phyloP scores from a whole-genome alignment of 2,329 filamentous ascomycete genomes.

The Neofusicoccum laricinum region DNA sequence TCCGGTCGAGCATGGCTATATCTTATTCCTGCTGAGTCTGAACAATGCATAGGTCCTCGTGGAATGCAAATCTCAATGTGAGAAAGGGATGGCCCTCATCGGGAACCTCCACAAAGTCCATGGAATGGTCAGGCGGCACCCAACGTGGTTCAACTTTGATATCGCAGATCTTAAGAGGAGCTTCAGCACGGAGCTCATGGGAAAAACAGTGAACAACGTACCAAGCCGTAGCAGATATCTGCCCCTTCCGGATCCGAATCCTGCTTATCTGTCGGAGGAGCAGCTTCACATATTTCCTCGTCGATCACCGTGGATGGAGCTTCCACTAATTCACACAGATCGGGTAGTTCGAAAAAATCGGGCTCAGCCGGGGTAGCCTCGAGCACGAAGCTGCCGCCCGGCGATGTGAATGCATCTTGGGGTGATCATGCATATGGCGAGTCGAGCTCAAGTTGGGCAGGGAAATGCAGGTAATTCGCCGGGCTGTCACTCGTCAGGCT shows the following conservation, averaged over 20 bases:
- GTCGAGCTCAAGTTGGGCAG: background rate
- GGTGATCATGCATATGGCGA: background rate
- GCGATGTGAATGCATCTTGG: background rate
- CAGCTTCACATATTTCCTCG: background rate
- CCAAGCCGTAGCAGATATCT: background rate
- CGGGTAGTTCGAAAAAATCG: background rate
- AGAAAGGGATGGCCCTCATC: background rate
- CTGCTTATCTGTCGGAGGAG: background rate
- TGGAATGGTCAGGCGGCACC: background rate
- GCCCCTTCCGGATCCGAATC: background rate
- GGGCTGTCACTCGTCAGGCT: background rate
- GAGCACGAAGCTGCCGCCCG: background rate
- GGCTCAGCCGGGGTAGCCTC: background rate
- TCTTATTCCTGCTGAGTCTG: background rate
- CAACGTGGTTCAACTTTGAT: background rate
- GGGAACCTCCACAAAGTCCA: background rate
- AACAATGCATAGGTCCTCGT: background rate
- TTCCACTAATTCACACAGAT: no score
- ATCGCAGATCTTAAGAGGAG: background rate
- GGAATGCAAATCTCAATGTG: background rate
- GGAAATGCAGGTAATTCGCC: background rate
- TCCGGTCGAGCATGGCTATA: background rate
- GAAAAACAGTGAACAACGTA: background rate
- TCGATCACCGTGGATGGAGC: background rate
- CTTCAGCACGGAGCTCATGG: background rate